Base-by-base conservation (phyloP, 2,329 filamentous ascomycete genomes). In the Scorias spongiosa region DNA sequence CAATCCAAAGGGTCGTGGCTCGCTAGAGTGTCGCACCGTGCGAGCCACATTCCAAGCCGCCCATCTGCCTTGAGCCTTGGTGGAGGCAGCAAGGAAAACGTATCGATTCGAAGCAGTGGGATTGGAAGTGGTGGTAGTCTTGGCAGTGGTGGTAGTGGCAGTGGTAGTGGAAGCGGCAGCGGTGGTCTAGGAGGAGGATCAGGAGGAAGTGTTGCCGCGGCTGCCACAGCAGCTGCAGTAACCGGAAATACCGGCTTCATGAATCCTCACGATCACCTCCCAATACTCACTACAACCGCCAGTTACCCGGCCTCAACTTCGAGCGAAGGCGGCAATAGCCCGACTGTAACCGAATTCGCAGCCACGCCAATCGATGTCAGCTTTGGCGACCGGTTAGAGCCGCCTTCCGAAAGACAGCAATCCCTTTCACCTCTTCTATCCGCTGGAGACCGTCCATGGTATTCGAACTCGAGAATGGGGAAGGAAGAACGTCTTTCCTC, bases 311-410 rank as follows among this genome's bases (percentile, higher is more conserved):
- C 48, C 36, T 46, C 42, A 30, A 52, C 52, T n/a, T 30, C 45
- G 34, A 51, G 49, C 37, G 32, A 36, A 36, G 32, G 15, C 32
- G 51, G 50, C 10, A 42, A 42, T 29, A 54, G 51, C 39, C 53
- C 55, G 9, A 43, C 47, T 39, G 54, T 54, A 39, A 57, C 53
- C 43, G 55, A 58, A 42, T 56, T 58, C 44, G 49, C 46, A 17
- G 51, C 49, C 34, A 57, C 57, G 32, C 57, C 57, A 18, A 59
- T 59, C 36, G 57, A 60, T 48, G 46, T 52, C 42, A 57, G 46
- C 49, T 57, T 58, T 45, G 54, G 53, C 18, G 52, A 51, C 29
- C 46, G 55, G 40, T 37, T 49, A 5, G 52, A 54, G 15, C 40
- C 40, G 34, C 49, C 51, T 32, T 42, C 44, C 14, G 48, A 50